phyloP scores from a whole-genome alignment of 176 grass and related monocot genomes.

The Oropetium thomaeum region DNA sequence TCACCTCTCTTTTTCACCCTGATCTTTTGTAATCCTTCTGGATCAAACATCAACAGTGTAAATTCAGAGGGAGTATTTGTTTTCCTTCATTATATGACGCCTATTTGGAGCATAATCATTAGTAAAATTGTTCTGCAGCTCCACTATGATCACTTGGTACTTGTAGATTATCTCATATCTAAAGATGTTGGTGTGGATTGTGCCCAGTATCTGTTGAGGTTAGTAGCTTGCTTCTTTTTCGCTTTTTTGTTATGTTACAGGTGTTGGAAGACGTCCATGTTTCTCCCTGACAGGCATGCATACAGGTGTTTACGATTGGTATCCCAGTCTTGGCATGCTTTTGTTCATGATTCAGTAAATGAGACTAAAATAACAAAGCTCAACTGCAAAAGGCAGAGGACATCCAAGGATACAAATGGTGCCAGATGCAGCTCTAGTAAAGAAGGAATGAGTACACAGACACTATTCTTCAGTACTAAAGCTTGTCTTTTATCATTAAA shows the following conservation, averaged over 20 bases:
- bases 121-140: slow-evolving; percentile 60
- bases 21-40: background rate
- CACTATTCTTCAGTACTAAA: slow-evolving; percentile 59
- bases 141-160: slow-evolving; percentile 90
- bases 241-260: background rate
- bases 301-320: slow-evolving; percentile 69
- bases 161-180: slow-evolving; percentile 95
- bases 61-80: background rate
- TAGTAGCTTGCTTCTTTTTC: slow-evolving; percentile 18
- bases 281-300: slow-evolving; percentile 6
- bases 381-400: slow-evolving; percentile 60
- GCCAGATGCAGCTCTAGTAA: slow-evolving; percentile 21
- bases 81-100: slow-evolving; percentile 19
- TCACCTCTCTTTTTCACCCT: background rate
- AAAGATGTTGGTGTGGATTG: slow-evolving; percentile 76
- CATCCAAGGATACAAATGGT: slow-evolving; percentile 34
- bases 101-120: background rate
- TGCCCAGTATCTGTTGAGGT: slow-evolving; percentile 88
- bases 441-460: slow-evolving; percentile 13
- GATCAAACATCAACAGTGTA: too few species aligned
- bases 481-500: slow-evolving; percentile 80
- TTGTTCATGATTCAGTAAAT: slow-evolving; percentile 52
- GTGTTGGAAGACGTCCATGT: too few species aligned
- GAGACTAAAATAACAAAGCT: slow-evolving; percentile 35
- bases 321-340: slow-evolving; percentile 68